phyloP scores from a whole-genome alignment of 2,329 filamentous ascomycete species.

The Mycogone perniciosa region DNA sequence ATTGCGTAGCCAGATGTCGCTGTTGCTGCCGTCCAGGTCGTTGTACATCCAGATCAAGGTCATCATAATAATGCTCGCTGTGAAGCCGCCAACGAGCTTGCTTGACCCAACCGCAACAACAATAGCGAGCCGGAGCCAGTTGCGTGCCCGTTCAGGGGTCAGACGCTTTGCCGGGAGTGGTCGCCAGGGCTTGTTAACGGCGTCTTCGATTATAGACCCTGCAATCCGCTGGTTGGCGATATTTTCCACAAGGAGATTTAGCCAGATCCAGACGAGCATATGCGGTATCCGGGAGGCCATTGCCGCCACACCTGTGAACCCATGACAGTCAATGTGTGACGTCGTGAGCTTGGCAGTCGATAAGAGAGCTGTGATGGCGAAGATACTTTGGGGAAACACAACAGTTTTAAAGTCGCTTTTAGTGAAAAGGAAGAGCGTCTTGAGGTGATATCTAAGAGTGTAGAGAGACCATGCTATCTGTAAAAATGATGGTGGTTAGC shows the following conservation, averaged over 20 bases:
- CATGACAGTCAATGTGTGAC: not conserved
- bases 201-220: slow-evolving; percentile 21
- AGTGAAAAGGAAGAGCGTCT: slow-evolving; percentile 24
- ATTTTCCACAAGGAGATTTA: slow-evolving; percentile 22
- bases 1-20: slow-evolving; percentile 20
- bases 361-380: slow-evolving; percentile 15
- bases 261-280: slow-evolving; percentile 22
- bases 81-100: slow-evolving; percentile 12
- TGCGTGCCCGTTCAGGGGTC: slow-evolving; percentile 20
- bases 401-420: slow-evolving; percentile 29
- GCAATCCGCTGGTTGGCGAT: slow-evolving; percentile 24
- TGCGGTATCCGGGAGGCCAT: slow-evolving; percentile 11
- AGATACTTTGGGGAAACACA: slow-evolving; percentile 24
- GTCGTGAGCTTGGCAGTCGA: slow-evolving; percentile 7
- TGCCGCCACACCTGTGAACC: not conserved
- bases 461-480: too few relatives aligned
- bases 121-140: slow-evolving; percentile 19
- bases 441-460: slow-evolving; percentile 11
- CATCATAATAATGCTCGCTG: slow-evolving; percentile 19
- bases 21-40: slow-evolving; percentile 22
- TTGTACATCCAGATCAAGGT: slow-evolving; percentile 26
- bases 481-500: too few relatives aligned
- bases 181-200: slow-evolving; percentile 28
- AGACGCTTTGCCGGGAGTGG: slow-evolving; percentile 21
- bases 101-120: slow-evolving; percentile 16